Evolutionary conservation across 129 eudicot genomes (phyloP).

Genomic region (Tanacetum coccineum): DNA sequence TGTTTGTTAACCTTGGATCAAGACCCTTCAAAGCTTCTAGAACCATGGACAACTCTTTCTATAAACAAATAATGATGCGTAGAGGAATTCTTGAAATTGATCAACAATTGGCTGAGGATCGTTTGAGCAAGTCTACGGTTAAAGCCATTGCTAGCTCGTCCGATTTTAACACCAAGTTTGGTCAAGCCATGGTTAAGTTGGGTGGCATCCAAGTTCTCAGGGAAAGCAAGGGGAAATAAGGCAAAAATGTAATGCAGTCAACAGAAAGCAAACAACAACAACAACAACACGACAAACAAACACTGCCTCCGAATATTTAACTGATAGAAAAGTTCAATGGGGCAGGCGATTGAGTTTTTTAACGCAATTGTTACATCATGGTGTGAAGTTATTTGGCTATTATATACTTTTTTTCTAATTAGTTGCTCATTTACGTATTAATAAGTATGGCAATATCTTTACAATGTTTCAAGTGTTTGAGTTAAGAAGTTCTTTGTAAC

Average conservation of each 20-base stretch:
- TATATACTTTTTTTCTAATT: too few species aligned
- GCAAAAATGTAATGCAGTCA: conserved; percentile 32
- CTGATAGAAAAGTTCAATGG: too few species aligned
- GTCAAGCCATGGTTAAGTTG: conserved; percentile 48
- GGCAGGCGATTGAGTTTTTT: too few species aligned
- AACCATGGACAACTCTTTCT: conserved; percentile 48
- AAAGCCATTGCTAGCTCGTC: conserved; percentile 15
- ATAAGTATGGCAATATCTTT: too few species aligned
- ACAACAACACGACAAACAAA: too few species aligned
- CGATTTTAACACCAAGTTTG: conserved; percentile 36
- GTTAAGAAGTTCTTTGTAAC: too few species aligned
- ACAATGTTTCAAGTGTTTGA: too few species aligned
- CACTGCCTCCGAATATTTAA: too few species aligned
- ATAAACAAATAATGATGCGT: conserved; percentile 32
- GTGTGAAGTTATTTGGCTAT: too few species aligned
- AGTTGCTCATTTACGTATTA: too few species aligned
- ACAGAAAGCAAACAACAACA: too few species aligned
- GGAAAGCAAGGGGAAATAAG: conserved; percentile 44
- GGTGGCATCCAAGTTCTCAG: conserved; percentile 37
- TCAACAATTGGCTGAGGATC: conserved; percentile 40
- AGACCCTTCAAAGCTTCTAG: conserved; percentile 35
- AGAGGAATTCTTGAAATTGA: conserved; percentile 56
- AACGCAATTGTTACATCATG: too few species aligned
- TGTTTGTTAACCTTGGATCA: conserved; percentile 42
- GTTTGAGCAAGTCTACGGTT: conserved; percentile 29